Base-by-base conservation (phyloP, 805 yeast genomes). In the Hanseniaspora osmophila region DNA sequence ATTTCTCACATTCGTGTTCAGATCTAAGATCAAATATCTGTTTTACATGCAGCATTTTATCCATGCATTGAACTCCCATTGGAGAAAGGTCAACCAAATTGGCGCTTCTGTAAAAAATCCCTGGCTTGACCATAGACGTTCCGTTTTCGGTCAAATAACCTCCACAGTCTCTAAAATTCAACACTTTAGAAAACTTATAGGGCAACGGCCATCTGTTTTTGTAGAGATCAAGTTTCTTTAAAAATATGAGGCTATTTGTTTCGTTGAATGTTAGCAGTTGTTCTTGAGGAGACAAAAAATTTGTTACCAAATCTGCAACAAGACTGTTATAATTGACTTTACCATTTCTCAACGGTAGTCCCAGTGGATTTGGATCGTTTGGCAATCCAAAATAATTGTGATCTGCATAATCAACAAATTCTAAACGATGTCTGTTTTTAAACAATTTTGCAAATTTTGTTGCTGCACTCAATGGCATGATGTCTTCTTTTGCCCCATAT, bases 121-220 rank as follows among this genome's bases (percentile, higher is more conserved):
- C 75, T 2, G 78, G 69, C 51, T 68, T 71, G 4, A 80, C 82
- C 52, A 55, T 72, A 6, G 58, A 48, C 2, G 56, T 61, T 10
- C 59, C 60, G 18, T 60, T 58, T 9, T 51, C 50, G 0, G 76
- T 62, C 44, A 60, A 63, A 58, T 81, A 85, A 12, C 94, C 95
- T 1, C 95, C 95, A 47, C 80, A 57, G 54, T 86, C 95, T 50
- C 95, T 68, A 54, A 84, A 80, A 54, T 85, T 85, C 37, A 71
- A 60, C 17, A 84, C 73, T 6, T 52, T 49, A 2, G 60, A 56
- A 30, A 50, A 51, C 1, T 45, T 44, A 41, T 48, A 46, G 5
- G 58, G 55, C 16, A 55, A 50, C 5, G 57, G 55, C 58, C 57
- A 54, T 19, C 61, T 51, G 2, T 53, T 37, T 12, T 45, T 35